Base-by-base conservation (phyloP, 768 basidiomycete genomes). In the Tubosaeta sp. region DNA sequence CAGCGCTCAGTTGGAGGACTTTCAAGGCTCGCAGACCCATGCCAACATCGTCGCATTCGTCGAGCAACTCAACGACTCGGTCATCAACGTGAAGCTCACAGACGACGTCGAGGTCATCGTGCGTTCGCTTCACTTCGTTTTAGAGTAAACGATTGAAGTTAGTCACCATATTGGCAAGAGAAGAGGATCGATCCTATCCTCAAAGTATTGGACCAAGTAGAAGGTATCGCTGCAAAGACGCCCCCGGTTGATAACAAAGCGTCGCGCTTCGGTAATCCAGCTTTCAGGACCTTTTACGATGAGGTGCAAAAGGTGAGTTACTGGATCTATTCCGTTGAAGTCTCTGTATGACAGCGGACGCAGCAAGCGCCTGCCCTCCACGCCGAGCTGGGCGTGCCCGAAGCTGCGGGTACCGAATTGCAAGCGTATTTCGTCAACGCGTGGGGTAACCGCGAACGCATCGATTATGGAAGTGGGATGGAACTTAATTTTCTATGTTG, bases 391-490 rank as follows among this genome's bases (percentile, higher is more conserved):
- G 74, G 75, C 6, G 66, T 94, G 2, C 80, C 85, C 0, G 43
- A 61, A 3, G 81, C 80, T 4, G 78, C 83, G 1, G 75, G 82
- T 4, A 63, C 73, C 5, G 95, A 97, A 63, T 68, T 96, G 4
- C 79, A 84, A 2, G 76, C 73, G 0, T 99, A 98, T 66, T 87
- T 98, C 62, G 71, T 75, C 32, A 90, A 94, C 63, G 71, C 85
- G 16, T 98, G 94, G 94, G 96, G 96, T 1, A 96, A 89, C 66
- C 74, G 87, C 25, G 81, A 86, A 43, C 76, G 96, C 9, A 93
- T 99, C 48, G 96, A 99, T 69, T 99, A 99, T 69, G 96, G 96
- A n/a, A 96, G 94, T 60, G 96, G 96, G 13, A 98, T 98, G 95
- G 96, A 99, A 64, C 77, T 98, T 38, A 95, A 97, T 69, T 99